Evolutionary conservation across 148 eudicot genomes (phyloP), one percentile per base, ranked within the genome.

Genomic region (Polygonum maritimum): DNA sequence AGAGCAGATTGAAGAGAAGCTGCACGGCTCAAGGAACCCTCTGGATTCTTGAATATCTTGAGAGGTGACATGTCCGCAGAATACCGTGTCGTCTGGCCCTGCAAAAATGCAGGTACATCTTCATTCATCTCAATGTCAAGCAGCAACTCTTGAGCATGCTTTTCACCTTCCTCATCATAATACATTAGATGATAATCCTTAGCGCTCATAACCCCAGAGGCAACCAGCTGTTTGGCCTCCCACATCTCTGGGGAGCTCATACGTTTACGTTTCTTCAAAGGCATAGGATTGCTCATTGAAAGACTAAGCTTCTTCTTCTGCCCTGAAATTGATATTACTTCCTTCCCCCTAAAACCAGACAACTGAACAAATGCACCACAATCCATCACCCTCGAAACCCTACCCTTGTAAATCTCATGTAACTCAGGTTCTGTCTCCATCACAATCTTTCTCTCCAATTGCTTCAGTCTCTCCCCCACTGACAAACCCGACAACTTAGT

Each of bases 161-260:
- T 96, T 77, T n/a, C n/a, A n/a, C n/a, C n/a, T n/a, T 92, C 94
- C 69, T 92, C 97, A 2, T 94, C 97, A 74, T 89, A 90, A 75
- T 80, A 89, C 85, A 86, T 80, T 0, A 88, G 0, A 26, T 26
- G 94, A 83, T 84, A 74, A 47, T 94, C 98, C 78, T 88, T 88
- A 22, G 83, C 79, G 82, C 87, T 83, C 81, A 94, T 45, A 57
- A 89, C 98, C 65, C 97, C 97, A 0, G 98, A 80, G 73, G 97
- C 96, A 83, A 92, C 82, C 22, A 94, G 84, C 73, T 90, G 98
- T 58, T 94, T 87, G 1, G 90, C 90, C 81, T 94, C 98, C 98
- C 97, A 94, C 80, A 39, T 88, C 73, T 94, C 97, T 0, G 93
- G 98, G 1, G 97, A 89, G 76, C 97, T 94, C 98, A 90, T 92